Base-by-base conservation (phyloP, 2,329 filamentous ascomycete species). In the Hymenoscyphus fraxineus region DNA sequence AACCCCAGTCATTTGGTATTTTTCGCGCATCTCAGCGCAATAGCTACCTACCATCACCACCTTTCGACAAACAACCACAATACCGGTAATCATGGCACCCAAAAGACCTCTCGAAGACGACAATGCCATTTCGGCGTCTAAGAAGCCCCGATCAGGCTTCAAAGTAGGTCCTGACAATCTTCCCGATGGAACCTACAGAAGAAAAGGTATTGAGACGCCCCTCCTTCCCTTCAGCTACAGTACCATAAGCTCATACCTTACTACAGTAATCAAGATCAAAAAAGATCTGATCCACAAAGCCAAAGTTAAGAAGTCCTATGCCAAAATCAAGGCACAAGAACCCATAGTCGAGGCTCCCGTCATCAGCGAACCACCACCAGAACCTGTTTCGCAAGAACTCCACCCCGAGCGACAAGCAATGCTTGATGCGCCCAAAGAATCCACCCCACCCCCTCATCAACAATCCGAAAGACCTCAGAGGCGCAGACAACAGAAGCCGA, bases 261-360 rank as follows among this genome's bases (percentile, higher is more conserved):
- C 62, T 61, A 51, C 73, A 94, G 91, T 91, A 64, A 87, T 91
- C 77, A 94, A 94, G 78, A 95, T 97, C 74, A 98, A 98, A 78
- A 85, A 89, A 69, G 86, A 91, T 69, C 81, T 97, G 63, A 97
- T 98, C 72, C 87, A 93, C 77, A 96, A 95, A 77, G 93, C 93
- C 66, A 97, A 97, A 78, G 83, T 97, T 67, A 95, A 94, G 79
- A 96, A 97, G 78, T 86, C 90, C 54, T 97, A 97, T 75, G 90
- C 90, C 68, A 97, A 97, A 78, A 81, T 97, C 68, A 94, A 93
- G 77, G 87, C 87, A 51, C 71, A 71, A 61, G 73, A 75, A 64
- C 68, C 71, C 7, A 59, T 64, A 58, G 67, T 73, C 61, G 66
- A 72, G 16, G 59, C 57, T 22, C 58, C 65, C 51, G 41, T 64